Conservation (phyloP, 2,329 filamentous ascomycete genomes). For the Fusarium oxysporum region DNA sequence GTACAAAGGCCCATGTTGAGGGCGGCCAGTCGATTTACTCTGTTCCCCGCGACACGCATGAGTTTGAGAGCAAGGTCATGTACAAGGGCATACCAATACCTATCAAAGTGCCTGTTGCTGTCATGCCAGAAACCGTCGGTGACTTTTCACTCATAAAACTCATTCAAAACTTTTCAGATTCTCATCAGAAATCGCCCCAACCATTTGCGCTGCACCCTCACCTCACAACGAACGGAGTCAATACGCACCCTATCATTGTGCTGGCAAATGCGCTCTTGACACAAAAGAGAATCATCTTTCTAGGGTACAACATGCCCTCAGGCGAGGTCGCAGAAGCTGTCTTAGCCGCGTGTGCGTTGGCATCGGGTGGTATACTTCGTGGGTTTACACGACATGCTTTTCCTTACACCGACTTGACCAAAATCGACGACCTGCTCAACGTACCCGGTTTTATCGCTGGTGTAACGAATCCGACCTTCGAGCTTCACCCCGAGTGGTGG, state of each 20-base stretch:
- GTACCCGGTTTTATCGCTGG: constrained; percentile 98
- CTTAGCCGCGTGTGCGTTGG: constrained; percentile 92
- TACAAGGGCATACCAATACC: constrained; percentile 98
- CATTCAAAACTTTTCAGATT: constrained; percentile 90
- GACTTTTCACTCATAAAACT: constrained; percentile 98
- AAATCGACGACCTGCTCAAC: constrained; percentile 95
- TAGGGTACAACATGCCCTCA: constrained; percentile 94
- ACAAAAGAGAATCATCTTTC: constrained; percentile 95
- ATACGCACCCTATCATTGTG: constrained; percentile 94
- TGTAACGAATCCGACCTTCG: constrained; percentile 96
- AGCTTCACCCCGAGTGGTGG: constrained; percentile 97
- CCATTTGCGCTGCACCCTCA: constrained; percentile 90
- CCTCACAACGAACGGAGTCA: constrained; percentile 89
- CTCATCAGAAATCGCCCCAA: constrained; percentile 84
- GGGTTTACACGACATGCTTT: constrained; percentile 97
- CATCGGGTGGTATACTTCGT: constrained; percentile 89
- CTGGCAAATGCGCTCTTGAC: constrained; percentile 94
- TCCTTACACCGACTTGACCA: constrained; percentile 96
- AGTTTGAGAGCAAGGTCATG: constrained; percentile 94
- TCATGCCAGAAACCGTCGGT: constrained; percentile 94
- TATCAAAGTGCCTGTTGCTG: constrained; percentile 93
- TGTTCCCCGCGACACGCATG: constrained; percentile 93
- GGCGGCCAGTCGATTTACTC: constrained; percentile 73
- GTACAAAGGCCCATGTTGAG: constrained; percentile 72
- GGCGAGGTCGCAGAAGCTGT: constrained; percentile 98